A percentile compares a stretch with the other conserved stretches of the same genome.
These are phyloP conservation scores for Prasinococcaceae sp. DNA, from an alignment of 139 green algal species.

Conservation along the genomic window DNA sequence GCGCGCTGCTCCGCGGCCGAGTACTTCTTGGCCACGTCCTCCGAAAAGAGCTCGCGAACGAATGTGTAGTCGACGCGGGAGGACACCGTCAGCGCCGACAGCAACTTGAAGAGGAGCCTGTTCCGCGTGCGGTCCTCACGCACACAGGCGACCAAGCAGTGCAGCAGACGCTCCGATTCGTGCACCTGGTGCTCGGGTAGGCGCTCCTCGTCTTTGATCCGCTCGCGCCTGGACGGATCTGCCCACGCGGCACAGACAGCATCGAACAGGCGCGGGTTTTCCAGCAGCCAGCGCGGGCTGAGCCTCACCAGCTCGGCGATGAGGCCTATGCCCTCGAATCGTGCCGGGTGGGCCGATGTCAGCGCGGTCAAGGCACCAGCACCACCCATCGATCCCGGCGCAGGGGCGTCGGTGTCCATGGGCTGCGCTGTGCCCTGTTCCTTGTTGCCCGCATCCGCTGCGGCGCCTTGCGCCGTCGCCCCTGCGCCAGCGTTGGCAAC, in stretches of 20 bases:
- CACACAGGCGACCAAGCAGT: slow-evolving; percentile 63
- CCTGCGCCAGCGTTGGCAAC: no score
- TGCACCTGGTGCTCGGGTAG: slow-evolving; percentile 32
- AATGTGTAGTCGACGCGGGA: slow-evolving; percentile 67
- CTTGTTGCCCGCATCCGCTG: neutral
- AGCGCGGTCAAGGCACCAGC: neutral
- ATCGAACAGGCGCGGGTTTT: slow-evolving; percentile 14
- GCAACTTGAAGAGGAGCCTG: slow-evolving; percentile 65
- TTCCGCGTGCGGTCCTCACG: slow-evolving; percentile 37
- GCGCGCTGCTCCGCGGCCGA: slow-evolving; percentile 11
- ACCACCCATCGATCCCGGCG: no score
- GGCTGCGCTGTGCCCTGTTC: no score
- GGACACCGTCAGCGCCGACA: slow-evolving; percentile 42
- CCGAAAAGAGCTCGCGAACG: slow-evolving; percentile 44
- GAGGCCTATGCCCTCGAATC: slow-evolving; percentile 64
- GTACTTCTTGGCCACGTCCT: slow-evolving; percentile 39
- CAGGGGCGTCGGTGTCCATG: no score
- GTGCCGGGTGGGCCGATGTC: slow-evolving; percentile 23
- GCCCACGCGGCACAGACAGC: slow-evolving; percentile 3
- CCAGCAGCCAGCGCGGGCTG: slow-evolving; percentile 25
- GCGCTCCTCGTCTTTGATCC: slow-evolving; percentile 3
- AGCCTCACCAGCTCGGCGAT: slow-evolving; percentile 58
- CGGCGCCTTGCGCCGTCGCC: neutral
- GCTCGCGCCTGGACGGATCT: neutral
- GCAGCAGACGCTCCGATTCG: slow-evolving; percentile 68